Conservation (phyloP, 2,329 filamentous ascomycete species). For the Calonectria hongkongensis region DNA sequence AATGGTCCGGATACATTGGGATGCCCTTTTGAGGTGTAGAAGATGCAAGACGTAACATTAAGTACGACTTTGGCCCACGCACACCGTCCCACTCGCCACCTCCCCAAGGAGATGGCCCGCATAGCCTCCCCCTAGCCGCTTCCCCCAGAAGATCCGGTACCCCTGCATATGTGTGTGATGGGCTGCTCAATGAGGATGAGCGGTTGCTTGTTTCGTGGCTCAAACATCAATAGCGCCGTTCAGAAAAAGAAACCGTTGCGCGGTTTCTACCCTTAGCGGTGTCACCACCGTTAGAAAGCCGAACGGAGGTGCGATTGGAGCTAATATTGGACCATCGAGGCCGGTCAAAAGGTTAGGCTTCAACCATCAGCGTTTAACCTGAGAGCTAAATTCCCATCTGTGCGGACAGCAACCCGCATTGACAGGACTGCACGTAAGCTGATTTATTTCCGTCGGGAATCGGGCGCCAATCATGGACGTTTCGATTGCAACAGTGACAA, state of each 20-base stretch:
- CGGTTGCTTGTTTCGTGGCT: neutral
- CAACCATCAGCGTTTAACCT: neutral
- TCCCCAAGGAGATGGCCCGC: slow-evolving; percentile 1
- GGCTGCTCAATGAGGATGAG: neutral
- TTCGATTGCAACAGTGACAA: neutral
- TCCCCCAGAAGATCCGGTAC: neutral
- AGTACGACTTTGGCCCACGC: slow-evolving; percentile 25
- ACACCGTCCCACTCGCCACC: slow-evolving; percentile 9
- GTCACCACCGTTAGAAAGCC: slow-evolving; percentile 14
- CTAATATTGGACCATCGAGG: neutral
- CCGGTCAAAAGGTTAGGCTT: too few species aligned
- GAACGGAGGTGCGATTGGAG: neutral
- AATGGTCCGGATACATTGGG: neutral
- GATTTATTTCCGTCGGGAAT: neutral
- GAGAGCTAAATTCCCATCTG: neutral
- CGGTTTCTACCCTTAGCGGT: slow-evolving; percentile 16
- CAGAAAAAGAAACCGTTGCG: slow-evolving; percentile 15
- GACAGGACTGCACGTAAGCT: neutral
- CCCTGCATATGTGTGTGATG: neutral
- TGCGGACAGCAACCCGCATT: neutral
- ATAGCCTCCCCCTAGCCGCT: neutral
- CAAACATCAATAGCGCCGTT: slow-evolving; percentile 14
- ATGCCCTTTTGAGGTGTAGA: neutral
- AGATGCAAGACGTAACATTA: neutral
- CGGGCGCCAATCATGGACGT: neutral